Percentiles rank a stretch among this genome's conserved stretches.
phyloP scores from a whole-genome alignment of 805 yeast species.

The Vanderwaltozyma verrucispora region DNA sequence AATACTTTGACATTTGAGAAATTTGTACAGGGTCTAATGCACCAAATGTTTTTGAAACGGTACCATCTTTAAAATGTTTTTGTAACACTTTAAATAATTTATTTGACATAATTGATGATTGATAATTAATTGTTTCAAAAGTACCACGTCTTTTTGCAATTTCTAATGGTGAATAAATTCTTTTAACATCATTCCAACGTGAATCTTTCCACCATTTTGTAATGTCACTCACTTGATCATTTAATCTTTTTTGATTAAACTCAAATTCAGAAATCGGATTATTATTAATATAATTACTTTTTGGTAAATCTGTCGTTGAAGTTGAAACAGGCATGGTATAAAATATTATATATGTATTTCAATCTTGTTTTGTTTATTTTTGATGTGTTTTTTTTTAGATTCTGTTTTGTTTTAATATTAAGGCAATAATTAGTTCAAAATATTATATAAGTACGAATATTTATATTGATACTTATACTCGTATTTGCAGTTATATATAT shows the following conservation, averaged over 20 bases:
- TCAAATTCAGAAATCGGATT: slow-evolving; percentile 4
- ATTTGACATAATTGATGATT: slow-evolving; percentile 71
- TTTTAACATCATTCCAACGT: slow-evolving; percentile 80
- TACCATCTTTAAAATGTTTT: slow-evolving; percentile 52
- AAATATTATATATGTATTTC: too few species aligned
- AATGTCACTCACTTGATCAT: slow-evolving; percentile 54
- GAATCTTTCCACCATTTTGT: slow-evolving; percentile 90
- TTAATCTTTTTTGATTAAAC: slow-evolving; percentile 11
- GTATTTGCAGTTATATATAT: too few species aligned
- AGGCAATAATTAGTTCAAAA: too few species aligned
- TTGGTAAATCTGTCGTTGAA: not conserved
- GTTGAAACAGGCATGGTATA: not conserved
- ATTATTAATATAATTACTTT: too few species aligned
- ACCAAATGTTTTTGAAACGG: slow-evolving; percentile 85
- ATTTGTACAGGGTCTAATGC: slow-evolving; percentile 94
- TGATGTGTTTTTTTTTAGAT: too few species aligned
- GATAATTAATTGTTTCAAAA: slow-evolving; percentile 52
- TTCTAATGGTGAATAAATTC: slow-evolving; percentile 81
- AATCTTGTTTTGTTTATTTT: too few species aligned
- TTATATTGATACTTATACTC: too few species aligned
- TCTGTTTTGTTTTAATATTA: too few species aligned
- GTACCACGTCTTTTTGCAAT: slow-evolving; percentile 85
- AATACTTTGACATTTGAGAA: slow-evolving; percentile 91
- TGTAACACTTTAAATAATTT: slow-evolving; percentile 62
- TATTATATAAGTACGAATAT: too few species aligned